Evolutionary conservation across 1,284 basidiomycete species (phyloP).

Genomic region (Malassezia cuniculi): DNA sequence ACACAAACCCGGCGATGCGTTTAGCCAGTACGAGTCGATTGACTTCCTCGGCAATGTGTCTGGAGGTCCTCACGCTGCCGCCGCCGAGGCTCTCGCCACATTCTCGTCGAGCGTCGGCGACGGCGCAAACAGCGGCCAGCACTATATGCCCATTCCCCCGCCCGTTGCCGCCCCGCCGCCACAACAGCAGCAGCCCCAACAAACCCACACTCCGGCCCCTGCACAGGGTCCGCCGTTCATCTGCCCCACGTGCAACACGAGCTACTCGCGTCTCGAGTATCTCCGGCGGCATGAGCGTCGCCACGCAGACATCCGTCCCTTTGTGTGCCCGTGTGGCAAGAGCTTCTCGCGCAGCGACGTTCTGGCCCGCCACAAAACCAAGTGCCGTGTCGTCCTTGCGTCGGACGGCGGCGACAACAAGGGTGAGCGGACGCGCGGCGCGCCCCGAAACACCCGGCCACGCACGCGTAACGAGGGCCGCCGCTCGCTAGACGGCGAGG

Average conservation of each 20-base stretch:
- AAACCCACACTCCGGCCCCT: slow-evolving; percentile 14
- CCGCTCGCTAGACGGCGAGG: slow-evolving; percentile 4
- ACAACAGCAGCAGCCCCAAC: slow-evolving; percentile 8
- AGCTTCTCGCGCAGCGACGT: slow-evolving; percentile 43
- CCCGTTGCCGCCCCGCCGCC: slow-evolving; percentile 14
- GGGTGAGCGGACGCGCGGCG: slow-evolving; percentile 3
- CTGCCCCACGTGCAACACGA: slow-evolving; percentile 40
- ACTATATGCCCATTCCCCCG: slow-evolving; percentile 7
- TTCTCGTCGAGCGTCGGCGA: slow-evolving; percentile 9
- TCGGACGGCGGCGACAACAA: slow-evolving; percentile 7
- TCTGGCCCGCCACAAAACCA: slow-evolving; percentile 38
- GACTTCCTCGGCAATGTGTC: slow-evolving; percentile 15
- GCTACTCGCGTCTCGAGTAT: slow-evolving; percentile 42
- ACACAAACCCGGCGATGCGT: not conserved
- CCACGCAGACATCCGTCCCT: slow-evolving; percentile 41
- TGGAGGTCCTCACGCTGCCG: slow-evolving; percentile 13
- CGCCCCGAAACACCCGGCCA: slow-evolving; percentile 3
- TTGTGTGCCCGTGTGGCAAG: slow-evolving; percentile 42
- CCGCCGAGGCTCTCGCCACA: slow-evolving; percentile 14
- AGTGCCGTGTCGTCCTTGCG: slow-evolving; percentile 31
- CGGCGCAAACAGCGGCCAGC: slow-evolving; percentile 2
- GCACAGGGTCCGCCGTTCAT: slow-evolving; percentile 35
- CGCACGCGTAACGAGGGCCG: not conserved
- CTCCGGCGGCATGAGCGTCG: slow-evolving; percentile 40
- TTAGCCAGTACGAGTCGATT: slow-evolving; percentile 9